Evolutionary conservation across 371 early-diverging fungal genomes (phyloP), one percentile per base, ranked within the genome.

Genomic region (Syncephalastrum monosporum): DNA sequence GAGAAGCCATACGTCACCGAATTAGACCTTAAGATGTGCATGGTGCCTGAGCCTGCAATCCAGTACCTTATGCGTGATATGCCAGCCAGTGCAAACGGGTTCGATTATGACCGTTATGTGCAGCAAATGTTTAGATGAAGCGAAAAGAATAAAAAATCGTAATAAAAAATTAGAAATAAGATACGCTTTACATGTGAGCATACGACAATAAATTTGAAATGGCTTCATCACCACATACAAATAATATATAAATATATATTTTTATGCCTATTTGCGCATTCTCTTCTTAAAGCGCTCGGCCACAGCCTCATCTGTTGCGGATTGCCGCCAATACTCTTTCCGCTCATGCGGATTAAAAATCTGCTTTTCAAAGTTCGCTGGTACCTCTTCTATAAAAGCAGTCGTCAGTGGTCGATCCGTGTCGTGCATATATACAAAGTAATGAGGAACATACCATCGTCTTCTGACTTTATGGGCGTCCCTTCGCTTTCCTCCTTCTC

Each of bases 1-100:
- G 95, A 91, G 45, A 95, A 93, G 67, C 87, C 87, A 1, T 91
- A 83, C 66, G 83, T 92, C 12, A 91, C 91, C 0, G 88, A 85
- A 59, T 59, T 83, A 16, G 91, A 93, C 58, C 63, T 92, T 47
- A 79, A 73, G 55, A 77, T 82, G 58, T 86, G 86, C 24, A 82
- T 83, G 53, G 64, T 95, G 16, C 82, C 90, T 8, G 78, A 81
- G 0, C 65, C 79, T 12, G 82, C 88, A 33, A 87, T 95, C 33
- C 82, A 86, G 19, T 86, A 90, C 59, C 76, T 94, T 45, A 84
- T 86, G 47, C 69, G 70, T 41, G 82, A 79, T 7, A 87, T 96
- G 88, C 93, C 94, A 13, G 67, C 52, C 21, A 73, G 70, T 5
- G 57, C 67, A 17, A 63, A 64, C 10, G 53, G 47, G 38, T 90